Evolutionary conservation across 2,329 filamentous ascomycete genomes (phyloP), one percentile per base, ranked within the genome.

Genomic region (Colletotrichum destructivum): DNA sequence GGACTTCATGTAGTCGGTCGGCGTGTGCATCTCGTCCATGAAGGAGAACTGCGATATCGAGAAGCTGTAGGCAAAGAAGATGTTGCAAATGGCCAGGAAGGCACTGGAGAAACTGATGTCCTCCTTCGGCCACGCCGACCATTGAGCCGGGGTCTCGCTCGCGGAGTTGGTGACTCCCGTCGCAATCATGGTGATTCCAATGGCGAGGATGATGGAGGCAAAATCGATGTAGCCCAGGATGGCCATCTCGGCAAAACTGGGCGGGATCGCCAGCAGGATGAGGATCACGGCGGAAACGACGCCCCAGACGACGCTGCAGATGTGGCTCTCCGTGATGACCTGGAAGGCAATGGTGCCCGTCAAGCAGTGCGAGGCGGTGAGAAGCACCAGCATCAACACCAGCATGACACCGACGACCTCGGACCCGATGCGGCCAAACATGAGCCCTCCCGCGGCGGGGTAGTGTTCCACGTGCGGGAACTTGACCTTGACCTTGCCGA

Each of bases 281-380:
- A 87, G 79, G 62, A 87, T 80, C 55, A 87, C 81, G 44, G 83
- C 84, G 3, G 84, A 85, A 31, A 86, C 80, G 55, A 85, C 80
- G 40, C 82, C 82, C 72, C 86, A 87, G 62, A 84, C 81, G 56
- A 87, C 76, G 23, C 83, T 83, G 79, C 85, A 87, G 18, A 80
- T 77, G 59, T 79, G 88, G 73, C 92, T 86, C 4, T 88, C 79
- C 5, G 90, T 90, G 62, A 94, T 84, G 62, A 86, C 89, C 75
- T 90, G 90, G 80, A 93, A 88, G 75, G 91, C 91, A 76, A 93
- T 91, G 42, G 87, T 88, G 74, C 93, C 93, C 0, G 91, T 93
- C 73, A 94, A 82, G 62, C 92, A 85, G 81, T 94, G 93, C n/a
- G 91, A 92, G 44, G 88, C 90, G 81, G 92, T 90, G 75, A 93